Conservation (phyloP, 768 basidiomycete genomes). For the Guyanaporus albipodus region DNA sequence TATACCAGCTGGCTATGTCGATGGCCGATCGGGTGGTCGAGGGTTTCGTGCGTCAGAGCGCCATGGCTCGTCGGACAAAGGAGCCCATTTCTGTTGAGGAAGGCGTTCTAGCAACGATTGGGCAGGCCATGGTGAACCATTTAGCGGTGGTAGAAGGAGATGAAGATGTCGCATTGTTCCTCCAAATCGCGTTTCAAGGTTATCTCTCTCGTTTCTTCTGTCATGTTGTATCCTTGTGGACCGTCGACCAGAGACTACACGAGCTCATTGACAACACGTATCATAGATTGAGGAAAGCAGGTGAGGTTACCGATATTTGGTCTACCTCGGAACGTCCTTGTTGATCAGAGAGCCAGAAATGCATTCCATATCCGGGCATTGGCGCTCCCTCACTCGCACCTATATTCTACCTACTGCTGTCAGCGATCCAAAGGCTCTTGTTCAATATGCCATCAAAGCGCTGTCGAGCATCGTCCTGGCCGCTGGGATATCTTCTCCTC, state of each 20-base stretch:
- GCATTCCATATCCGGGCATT: conserved; percentile 1
- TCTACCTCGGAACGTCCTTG: background rate
- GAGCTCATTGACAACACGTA: background rate
- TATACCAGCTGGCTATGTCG: background rate
- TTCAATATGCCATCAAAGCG: background rate
- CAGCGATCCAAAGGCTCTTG: background rate
- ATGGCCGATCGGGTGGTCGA: background rate
- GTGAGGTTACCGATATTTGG: background rate
- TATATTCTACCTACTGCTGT: background rate
- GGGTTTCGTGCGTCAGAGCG: background rate
- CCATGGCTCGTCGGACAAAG: background rate
- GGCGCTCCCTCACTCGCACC: conserved; percentile 5
- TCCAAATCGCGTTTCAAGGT: conserved; percentile 10
- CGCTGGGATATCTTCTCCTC: background rate
- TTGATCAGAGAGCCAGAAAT: conserved; percentile 2
- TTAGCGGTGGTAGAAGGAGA: background rate
- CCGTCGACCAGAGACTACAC: background rate
- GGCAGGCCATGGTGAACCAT: background rate
- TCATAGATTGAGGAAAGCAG: background rate
- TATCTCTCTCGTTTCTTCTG: background rate
- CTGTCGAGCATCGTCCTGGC: background rate
- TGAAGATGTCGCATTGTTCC: background rate
- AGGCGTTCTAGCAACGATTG: background rate
- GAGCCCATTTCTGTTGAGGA: background rate
- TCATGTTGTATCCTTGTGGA: conserved; percentile 8